These are phyloP conservation scores for Lactifluus piperatus DNA, from an alignment of 768 basidiomycete genomes.

Conservation along the genomic window DNA sequence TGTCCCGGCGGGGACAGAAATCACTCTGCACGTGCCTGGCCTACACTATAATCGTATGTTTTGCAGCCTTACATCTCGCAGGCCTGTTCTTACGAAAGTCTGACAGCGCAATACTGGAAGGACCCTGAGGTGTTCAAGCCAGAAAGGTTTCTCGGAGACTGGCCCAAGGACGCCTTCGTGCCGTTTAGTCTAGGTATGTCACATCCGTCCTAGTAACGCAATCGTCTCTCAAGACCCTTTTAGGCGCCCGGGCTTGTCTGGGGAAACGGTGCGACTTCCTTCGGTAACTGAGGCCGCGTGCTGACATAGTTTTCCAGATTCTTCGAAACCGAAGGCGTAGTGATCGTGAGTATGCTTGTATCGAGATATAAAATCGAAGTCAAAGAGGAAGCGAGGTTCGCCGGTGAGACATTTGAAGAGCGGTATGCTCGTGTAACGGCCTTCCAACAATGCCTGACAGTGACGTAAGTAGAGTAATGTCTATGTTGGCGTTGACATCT, in stretches of 20 bases:
- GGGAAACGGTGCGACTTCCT: slow-evolving; percentile 16
- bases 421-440: slow-evolving; percentile 25
- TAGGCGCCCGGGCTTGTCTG: slow-evolving; percentile 20
- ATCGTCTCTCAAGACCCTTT: not conserved
- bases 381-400: slow-evolving; percentile 42
- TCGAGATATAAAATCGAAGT: slow-evolving; percentile 38
- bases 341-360: slow-evolving; percentile 38
- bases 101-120: slow-evolving; percentile 45
- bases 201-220: not conserved
- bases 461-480: not conserved
- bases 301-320: slow-evolving; percentile 30
- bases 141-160: slow-evolving; percentile 28
- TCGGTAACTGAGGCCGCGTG: not conserved
- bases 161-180: slow-evolving; percentile 28
- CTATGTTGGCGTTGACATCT: no score
- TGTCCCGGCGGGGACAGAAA: slow-evolving; percentile 35
- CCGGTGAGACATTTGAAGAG: slow-evolving; percentile 36
- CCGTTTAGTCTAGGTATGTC: slow-evolving; percentile 24
- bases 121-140: slow-evolving; percentile 41
- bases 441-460: not conserved
- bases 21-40: slow-evolving; percentile 33
- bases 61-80: no score
- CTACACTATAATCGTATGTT: slow-evolving; percentile 43
- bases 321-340: slow-evolving; percentile 41
- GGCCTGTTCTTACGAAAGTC: not conserved